Evolutionary conservation across 2,329 filamentous ascomycete genomes (phyloP), one percentile per base, ranked within the genome.

Genomic region (Pseudocercospora ulei): DNA sequence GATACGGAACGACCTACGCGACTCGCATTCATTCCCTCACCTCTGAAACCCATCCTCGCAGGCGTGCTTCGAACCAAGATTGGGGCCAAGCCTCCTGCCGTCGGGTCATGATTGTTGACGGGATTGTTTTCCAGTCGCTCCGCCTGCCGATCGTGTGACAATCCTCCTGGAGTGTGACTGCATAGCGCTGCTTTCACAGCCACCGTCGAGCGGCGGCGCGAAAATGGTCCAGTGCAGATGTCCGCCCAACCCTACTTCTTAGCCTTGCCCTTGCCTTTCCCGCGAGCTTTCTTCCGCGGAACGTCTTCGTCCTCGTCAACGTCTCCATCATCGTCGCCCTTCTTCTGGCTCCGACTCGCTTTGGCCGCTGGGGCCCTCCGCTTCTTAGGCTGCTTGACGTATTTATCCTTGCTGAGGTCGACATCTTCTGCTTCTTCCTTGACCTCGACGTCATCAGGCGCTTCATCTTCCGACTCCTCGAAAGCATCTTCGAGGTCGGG

Each of bases 401-500:
- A 95, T 62, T 96, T 96, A 64, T 98, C 90, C 58, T 90, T 93
- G 56, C 82, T 86, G 35, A 96, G 62, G 57, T 93, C 85, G n/a
- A 78, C 66, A 35, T 87, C 82, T 8, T 85, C 80, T 18, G 49
- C 51, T 38, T 56, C 68, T 16, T 68, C 67, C 9, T 64, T 65
- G 1, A 75, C 63, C 31, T 60, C 56, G 14, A 62, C 64, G 27
- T 66, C 62, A 3, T 65, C 48, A 3, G 62, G 58, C 30, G 46
- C 77, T n/a, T 71, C 78, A 12, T 78, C 82, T 27, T 76, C 88
- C 3, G 85, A 86, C 52, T 93, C 88, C 33, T 96, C 87, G 38
- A 98, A 80, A 1, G 87, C 90, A 63, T 98, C 90, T 64, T 98
- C 90, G 19, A 98, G 72, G 64, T 98, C 90, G 0, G 90, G 92